phyloP scores from a whole-genome alignment of 164 flowering plant genomes.

The Chimonanthus praecox region DNA sequence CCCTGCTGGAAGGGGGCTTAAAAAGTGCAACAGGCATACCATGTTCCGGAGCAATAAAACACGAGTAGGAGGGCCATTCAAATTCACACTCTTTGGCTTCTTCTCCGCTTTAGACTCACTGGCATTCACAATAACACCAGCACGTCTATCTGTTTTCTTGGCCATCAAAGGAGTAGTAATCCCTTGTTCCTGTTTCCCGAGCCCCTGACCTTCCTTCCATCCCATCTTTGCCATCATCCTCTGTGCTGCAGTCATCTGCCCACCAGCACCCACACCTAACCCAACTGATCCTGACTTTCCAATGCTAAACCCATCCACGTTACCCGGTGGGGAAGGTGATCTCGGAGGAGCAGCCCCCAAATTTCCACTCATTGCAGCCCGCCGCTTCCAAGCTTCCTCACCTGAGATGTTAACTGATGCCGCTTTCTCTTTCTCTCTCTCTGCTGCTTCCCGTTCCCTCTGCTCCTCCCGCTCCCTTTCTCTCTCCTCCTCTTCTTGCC shows the following conservation, averaged over 20 bases:
- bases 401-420: constrained; percentile 64
- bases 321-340: constrained; percentile 56
- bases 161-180: constrained; percentile 97
- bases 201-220: constrained; percentile 99
- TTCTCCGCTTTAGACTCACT: constrained; percentile 69
- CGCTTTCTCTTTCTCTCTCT: constrained; percentile 35
- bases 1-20: neutral
- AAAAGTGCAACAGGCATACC: constrained; percentile 30
- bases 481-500: constrained; percentile 58
- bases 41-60: constrained; percentile 90
- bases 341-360: constrained; percentile 36
- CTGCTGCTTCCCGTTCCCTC: constrained; percentile 30
- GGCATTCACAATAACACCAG: constrained; percentile 98
- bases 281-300: constrained; percentile 87
- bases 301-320: constrained; percentile 71
- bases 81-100: constrained; percentile 80
- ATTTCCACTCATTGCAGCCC: constrained; percentile 79
- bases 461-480: constrained; percentile 50
- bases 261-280: constrained; percentile 92
- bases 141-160: constrained; percentile 90
- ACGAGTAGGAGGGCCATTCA: constrained; percentile 85
- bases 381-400: constrained; percentile 94
- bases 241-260: constrained; percentile 99
- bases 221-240: constrained; percentile 99
- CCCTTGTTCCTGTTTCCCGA: constrained; percentile 98